Percentiles rank a stretch among this genome's conserved stretches.
Conservation (phyloP, 768 basidiomycete species). For the Phylloporus sp. region DNA sequence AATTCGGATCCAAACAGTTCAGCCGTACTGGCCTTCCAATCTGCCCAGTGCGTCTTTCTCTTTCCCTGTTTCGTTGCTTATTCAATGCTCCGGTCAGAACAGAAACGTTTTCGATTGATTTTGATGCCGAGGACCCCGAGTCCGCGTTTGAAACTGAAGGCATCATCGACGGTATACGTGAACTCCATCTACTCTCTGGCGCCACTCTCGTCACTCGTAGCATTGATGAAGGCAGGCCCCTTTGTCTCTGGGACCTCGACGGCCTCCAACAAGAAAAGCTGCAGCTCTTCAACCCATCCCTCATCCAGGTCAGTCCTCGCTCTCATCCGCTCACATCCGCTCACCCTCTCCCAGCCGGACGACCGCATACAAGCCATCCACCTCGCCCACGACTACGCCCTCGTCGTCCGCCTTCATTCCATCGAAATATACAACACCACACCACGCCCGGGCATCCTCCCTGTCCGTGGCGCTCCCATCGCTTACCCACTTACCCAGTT, state of each 20-base stretch:
- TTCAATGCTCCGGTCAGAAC: conserved; percentile 28
- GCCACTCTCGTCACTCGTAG: conserved; percentile 38
- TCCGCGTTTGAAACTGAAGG: conserved; percentile 35
- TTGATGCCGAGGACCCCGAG: conserved; percentile 32
- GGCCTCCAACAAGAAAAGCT: conserved; percentile 27
- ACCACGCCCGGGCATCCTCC: conserved; percentile 19
- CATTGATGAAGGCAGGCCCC: conserved; percentile 22
- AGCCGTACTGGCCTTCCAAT: conserved; percentile 41
- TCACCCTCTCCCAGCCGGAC: conserved; percentile 26
- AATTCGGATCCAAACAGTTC: conserved; percentile 38
- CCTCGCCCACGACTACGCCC: conserved; percentile 39
- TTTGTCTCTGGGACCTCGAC: conserved; percentile 37
- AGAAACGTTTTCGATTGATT: conserved; percentile 41
- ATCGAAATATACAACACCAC: conserved; percentile 42
- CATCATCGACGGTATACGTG: conserved; percentile 31
- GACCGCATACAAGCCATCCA: conserved; percentile 41
- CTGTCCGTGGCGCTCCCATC: conserved; percentile 13
- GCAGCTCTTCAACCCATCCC: conserved; percentile 35
- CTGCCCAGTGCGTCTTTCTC: conserved; percentile 34
- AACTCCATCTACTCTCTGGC: conserved; percentile 35
- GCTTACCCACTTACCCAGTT: conserved; percentile 45
- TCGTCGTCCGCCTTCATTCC: conserved; percentile 42
- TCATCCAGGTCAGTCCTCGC: conserved; percentile 27
- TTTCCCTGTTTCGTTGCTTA: neutral
- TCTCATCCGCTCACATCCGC: neutral